These are phyloP conservation scores for Zygoascus biomembranicola DNA, from an alignment of 805 yeast species.

Conservation along the genomic window DNA sequence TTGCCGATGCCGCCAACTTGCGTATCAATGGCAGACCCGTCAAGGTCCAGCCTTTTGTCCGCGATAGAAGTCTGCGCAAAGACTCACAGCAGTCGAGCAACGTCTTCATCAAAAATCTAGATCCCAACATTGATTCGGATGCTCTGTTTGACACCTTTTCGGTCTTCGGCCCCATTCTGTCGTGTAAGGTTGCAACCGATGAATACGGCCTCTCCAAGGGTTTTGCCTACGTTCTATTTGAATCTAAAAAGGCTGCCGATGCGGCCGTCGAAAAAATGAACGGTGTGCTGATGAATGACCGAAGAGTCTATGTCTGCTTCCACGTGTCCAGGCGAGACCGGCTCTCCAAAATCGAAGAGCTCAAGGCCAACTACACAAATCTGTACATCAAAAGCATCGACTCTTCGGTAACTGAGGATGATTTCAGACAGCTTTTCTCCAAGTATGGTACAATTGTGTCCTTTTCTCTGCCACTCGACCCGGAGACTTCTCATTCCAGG, in stretches of 20 bases:
- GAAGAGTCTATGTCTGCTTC: slow-evolving; percentile 43
- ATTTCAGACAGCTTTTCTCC: slow-evolving; percentile 37
- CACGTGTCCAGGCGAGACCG: slow-evolving; percentile 62
- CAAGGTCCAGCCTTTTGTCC: slow-evolving; percentile 91
- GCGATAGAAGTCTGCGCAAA: slow-evolving; percentile 80
- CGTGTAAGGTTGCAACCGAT: slow-evolving; percentile 42
- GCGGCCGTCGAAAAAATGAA: slow-evolving; percentile 50
- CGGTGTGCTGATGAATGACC: slow-evolving; percentile 32
- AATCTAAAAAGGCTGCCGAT: slow-evolving; percentile 49
- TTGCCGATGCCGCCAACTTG: slow-evolving; percentile 74
- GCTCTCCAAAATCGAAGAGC: slow-evolving; percentile 37
- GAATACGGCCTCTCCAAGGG: slow-evolving; percentile 40
- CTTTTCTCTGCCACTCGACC: slow-evolving; percentile 43
- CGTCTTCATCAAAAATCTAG: slow-evolving; percentile 46
- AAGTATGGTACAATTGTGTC: slow-evolving; percentile 42
- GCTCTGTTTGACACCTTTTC: slow-evolving; percentile 45
- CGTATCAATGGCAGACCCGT: slow-evolving; percentile 78
- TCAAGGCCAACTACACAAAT: slow-evolving; percentile 42
- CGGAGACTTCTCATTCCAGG: slow-evolving; percentile 24
- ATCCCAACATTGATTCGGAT: slow-evolving; percentile 44
- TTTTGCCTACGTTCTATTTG: slow-evolving; percentile 63
- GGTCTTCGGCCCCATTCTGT: slow-evolving; percentile 42
- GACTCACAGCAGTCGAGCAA: slow-evolving; percentile 41
- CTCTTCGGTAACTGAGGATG: slow-evolving; percentile 29
- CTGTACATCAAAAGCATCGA: slow-evolving; percentile 50